Evolutionary conservation across 2,329 filamentous ascomycete genomes (phyloP), one percentile per base, ranked within the genome.

Genomic region (Neocatenulostroma microsporum): DNA sequence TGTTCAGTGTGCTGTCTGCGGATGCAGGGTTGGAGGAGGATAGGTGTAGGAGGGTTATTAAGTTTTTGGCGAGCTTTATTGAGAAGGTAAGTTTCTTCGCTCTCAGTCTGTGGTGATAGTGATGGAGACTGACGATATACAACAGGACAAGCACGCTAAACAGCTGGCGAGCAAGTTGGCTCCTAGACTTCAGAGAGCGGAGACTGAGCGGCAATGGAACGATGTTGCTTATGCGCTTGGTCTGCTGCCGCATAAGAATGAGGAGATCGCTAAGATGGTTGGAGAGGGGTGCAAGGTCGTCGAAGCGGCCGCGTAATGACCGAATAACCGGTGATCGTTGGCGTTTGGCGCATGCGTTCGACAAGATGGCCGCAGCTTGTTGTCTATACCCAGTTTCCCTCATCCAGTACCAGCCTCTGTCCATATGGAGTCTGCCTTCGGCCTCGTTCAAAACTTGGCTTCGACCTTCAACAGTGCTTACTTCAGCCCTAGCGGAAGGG

Each of bases 171-270:
- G 89, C 44, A 98, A 98, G 63, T 71, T 98, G 43, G 88, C 91
- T 1, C 87, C 88, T 4, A 76, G 91, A 47, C 72, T 98, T 29
- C 71, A 75, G 1, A 75, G 89, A 30, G 95, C 88, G 55, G 88
- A 95, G 57, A 94, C 75, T 31, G 89, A 98, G 65, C 73, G 88
- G 46, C 88, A 96, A 59, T 98, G 91, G 91, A 94, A 89, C 57
- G 91, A 98, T 63, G 88, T 96, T 28, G 85, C 89, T 0, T 98
- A 87, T 67, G 88, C 88, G 3, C 66, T 98, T 41, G 86, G 86
- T 3, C 64, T 95, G 41, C 65, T 98, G 39, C 88, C 87, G 55
- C 91, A 98, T 60, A 93, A 91, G 69, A 89, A 89, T 52, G 85
- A 94, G 55, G 85, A 93, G 30, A 93, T 94, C 39, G 72, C 74